Evolutionary conservation across 2,329 filamentous ascomycete species (phyloP).

Genomic region (Fusarium succisae): DNA sequence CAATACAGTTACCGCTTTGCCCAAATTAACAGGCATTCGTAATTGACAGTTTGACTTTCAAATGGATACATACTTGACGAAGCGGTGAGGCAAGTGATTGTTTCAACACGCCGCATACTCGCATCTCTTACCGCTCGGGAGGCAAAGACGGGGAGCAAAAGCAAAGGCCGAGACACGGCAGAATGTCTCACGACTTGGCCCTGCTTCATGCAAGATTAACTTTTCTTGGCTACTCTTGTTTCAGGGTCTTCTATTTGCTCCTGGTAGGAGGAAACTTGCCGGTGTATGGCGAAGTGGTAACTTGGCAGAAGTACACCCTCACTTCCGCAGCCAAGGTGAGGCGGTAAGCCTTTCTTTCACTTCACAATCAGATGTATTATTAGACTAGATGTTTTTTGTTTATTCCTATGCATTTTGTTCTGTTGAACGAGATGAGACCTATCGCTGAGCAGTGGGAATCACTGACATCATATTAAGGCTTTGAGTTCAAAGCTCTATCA

Average conservation of each 20-base stretch:
- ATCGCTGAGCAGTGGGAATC: rapidly evolving
- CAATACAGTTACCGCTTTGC: rapidly evolving
- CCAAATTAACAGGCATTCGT: rapidly evolving
- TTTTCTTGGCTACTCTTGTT: not conserved
- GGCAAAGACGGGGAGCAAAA: not conserved
- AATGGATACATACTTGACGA: rapidly evolving
- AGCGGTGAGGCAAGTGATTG: not conserved
- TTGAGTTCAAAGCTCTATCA: not conserved
- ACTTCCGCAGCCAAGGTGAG: no score
- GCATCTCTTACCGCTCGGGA: not conserved
- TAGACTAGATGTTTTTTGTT: no score
- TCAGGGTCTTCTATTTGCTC: not conserved
- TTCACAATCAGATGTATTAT: no score
- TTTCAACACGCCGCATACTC: not conserved
- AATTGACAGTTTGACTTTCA: no score
- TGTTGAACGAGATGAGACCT: not conserved
- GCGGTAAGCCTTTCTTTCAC: not conserved
- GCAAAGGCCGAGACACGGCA: not conserved
- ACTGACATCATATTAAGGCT: not conserved
- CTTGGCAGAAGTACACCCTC: no score
- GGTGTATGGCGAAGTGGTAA: not conserved
- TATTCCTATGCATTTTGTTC: rapidly evolving
- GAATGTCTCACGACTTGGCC: not conserved
- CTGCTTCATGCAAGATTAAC: not conserved
- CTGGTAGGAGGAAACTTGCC: not conserved